A percentile compares a stretch with the other conserved stretches of the same genome.
Evolutionary conservation across 768 basidiomycete genomes (phyloP).

Genomic region (Russula olivacea): DNA sequence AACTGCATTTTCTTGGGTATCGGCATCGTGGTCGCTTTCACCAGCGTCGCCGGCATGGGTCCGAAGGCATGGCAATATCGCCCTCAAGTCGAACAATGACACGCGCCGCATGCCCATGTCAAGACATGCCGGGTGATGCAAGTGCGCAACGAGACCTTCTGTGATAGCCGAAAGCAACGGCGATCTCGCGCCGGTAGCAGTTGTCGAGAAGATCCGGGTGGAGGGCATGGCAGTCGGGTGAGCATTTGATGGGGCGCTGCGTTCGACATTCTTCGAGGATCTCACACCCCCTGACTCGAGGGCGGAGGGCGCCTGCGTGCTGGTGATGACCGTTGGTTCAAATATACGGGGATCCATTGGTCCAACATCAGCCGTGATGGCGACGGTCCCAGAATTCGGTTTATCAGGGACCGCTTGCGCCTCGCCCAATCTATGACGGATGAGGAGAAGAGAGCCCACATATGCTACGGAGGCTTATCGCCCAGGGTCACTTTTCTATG

Average conservation of each 20-base stretch:
- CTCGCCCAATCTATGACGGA: constrained; percentile 17
- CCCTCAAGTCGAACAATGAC: neutral
- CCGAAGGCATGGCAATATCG: neutral
- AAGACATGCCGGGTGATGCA: constrained; percentile 1
- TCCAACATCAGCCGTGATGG: neutral
- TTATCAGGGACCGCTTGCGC: neutral
- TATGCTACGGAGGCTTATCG: constrained; percentile 20
- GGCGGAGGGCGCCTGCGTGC: constrained; percentile 1
- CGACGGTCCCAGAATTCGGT: neutral
- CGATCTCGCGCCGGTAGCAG: neutral
- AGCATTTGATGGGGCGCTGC: neutral
- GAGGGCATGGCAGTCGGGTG: neutral
- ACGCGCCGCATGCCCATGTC: constrained; percentile 8
- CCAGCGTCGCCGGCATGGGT: neutral
- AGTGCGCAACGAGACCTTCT: neutral
- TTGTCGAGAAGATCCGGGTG: neutral
- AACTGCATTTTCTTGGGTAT: neutral
- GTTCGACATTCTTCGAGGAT: neutral
- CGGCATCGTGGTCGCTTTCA: neutral
- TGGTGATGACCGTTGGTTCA: neutral
- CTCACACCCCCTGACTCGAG: constrained; percentile 5
- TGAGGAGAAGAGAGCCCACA: constrained; percentile 18
- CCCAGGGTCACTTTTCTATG: neutral
- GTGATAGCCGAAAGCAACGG: neutral
- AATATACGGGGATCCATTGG: neutral